Conservation (phyloP, 768 basidiomycete genomes). For the Boletellus sp. region DNA sequence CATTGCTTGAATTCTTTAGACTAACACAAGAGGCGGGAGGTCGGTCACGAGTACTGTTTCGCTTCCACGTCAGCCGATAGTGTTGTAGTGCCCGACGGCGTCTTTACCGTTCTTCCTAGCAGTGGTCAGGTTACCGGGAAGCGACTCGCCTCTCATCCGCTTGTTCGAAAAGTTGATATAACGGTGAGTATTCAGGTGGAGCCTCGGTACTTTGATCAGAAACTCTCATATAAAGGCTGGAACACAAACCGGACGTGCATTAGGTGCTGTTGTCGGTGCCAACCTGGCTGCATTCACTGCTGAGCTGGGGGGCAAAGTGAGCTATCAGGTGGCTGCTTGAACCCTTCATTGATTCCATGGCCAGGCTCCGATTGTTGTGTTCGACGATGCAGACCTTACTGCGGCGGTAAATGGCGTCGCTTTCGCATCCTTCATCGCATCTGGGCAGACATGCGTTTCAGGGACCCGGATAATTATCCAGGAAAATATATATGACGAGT, state of each 20-base stretch:
- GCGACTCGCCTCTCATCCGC: conserved; percentile 59
- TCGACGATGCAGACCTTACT: conserved; percentile 69
- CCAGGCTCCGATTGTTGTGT: conserved; percentile 77
- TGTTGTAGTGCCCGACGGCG: conserved; percentile 65
- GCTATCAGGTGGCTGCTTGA: not conserved
- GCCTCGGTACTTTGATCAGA: not conserved
- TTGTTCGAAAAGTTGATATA: conserved; percentile 77
- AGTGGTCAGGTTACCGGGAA: conserved; percentile 60
- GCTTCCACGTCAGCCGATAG: not conserved
- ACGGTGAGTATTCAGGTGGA: conserved; percentile 48
- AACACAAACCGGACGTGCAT: conserved; percentile 67
- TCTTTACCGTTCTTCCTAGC: conserved; percentile 74
- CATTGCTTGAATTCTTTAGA: conserved; percentile 72
- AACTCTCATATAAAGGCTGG: conserved; percentile 52
- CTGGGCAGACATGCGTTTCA: conserved; percentile 89
- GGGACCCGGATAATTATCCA: conserved; percentile 83
- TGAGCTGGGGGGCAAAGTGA: conserved; percentile 81
- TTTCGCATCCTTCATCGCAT: conserved; percentile 82
- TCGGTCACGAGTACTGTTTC: conserved; percentile 28
- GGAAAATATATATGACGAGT: conserved; percentile 61
- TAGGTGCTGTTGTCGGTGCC: conserved; percentile 69
- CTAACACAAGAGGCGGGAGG: conserved; percentile 65
- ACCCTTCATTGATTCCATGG: conserved; percentile 2
- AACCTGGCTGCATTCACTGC: conserved; percentile 78
- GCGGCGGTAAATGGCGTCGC: conserved; percentile 81